A percentile compares a stretch with the other conserved stretches of the same genome.
Evolutionary conservation across 257 asterid species (phyloP).

Genomic region (Craterostigma plantagineum): DNA sequence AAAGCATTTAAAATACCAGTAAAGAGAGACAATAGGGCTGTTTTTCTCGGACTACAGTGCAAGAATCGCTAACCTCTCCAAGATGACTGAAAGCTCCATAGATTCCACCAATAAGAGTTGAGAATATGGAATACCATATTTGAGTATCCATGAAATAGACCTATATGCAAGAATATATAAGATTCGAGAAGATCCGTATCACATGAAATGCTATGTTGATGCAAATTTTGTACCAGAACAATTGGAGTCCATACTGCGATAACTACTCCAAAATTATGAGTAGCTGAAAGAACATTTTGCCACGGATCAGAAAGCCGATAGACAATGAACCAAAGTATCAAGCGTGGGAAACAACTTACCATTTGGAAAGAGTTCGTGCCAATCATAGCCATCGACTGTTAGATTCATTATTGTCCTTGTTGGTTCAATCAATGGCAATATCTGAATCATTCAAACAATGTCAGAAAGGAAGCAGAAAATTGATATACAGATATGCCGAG

Average conservation of each 20-base stretch:
- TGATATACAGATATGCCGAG: too few species aligned
- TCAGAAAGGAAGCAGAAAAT: too few species aligned
- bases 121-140: constrained; percentile 92
- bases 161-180: constrained; percentile 20
- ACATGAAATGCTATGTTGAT: constrained; percentile 3
- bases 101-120: constrained; percentile 83
- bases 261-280: constrained; percentile 65
- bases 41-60: constrained; percentile 5
- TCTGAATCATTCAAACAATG: constrained; percentile 31
- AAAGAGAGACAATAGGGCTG: background rate
- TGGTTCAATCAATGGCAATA: constrained; percentile 85
- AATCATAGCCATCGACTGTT: constrained; percentile 56
- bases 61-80: constrained; percentile 66
- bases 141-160: constrained; percentile 93
- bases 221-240: constrained; percentile 45
- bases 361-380: constrained; percentile 95
- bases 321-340: background rate
- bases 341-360: constrained; percentile 19
- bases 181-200: constrained; percentile 9
- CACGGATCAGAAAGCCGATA: constrained; percentile 14
- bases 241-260: constrained; percentile 88
- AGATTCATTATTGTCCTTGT: constrained; percentile 52
- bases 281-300: constrained; percentile 36
- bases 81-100: constrained; percentile 98
- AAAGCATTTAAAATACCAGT: background rate